Evolutionary conservation across 768 basidiomycete genomes (phyloP), one percentile per base, ranked within the genome.

Genomic region (Rhodosporidiobolus odoratus): DNA sequence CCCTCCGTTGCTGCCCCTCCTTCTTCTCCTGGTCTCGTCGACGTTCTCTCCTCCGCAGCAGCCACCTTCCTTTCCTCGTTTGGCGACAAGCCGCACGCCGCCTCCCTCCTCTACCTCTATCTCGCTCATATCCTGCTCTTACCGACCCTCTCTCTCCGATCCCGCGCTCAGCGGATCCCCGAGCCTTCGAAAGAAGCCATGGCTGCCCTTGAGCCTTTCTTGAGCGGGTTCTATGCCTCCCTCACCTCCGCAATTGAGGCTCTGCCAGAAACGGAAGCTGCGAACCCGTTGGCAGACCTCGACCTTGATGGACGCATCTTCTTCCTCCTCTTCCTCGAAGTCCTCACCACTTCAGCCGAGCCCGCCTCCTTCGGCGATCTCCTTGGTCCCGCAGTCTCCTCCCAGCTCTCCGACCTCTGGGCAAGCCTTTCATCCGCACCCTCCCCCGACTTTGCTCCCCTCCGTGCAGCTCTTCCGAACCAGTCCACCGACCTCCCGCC

Each of bases 301-400:
- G 73, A 73, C 63, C 62, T 88, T 10, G 87, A 88, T 72, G 84
- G 84, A 21, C 80, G 82, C 43, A 77, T 87, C 16, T 87, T 85
- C 75, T 64, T 80, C 23, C 77, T 81, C 23, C 78, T 87, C 32
- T 62, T 87, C 47, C 61, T 63, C 65, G 78, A 78, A 17, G 47
- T 69, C 17, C 81, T 81, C 72, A 45, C 82, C 30, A 76, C 81
- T 6, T 62, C 64, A 19, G 35, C 60, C 12, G 60, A 76, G 21
- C 70, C 79, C 35, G 62, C 61, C 25, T 73, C 79, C 6, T 19
- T 79, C 16, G 64, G 58, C 27, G 66, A 79, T 13, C 53, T 83
- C 34, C 45, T 82, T 23, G 82, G 81, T 2, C 58, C 76, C 2
- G 74, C 77, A 9, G 69, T 80, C 17, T 66, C 76, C 16, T 40